Base-by-base conservation (phyloP, 192 early-diverging fungal species). In the Backusella liffmaniae region DNA sequence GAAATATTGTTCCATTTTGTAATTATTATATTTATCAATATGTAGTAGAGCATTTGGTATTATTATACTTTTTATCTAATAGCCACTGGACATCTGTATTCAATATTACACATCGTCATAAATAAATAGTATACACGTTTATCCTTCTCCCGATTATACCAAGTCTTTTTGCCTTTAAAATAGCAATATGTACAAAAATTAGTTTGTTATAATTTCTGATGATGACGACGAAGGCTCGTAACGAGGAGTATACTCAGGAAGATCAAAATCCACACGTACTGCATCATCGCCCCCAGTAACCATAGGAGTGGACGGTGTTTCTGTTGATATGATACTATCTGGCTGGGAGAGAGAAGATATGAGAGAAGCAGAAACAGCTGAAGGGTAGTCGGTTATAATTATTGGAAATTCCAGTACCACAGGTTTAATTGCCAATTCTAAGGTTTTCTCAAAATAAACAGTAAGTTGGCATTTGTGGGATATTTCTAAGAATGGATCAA, bases 191-290 rank as follows among this genome's bases (percentile, higher is more conserved):
- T 62, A 62, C 26, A 62, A 62, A 62, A 8, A 62, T 29, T 29
- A 62, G 12, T 62, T 62, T 23, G 56, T 62, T 62, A 62, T 62
- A 62, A 62, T 62, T 23, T 62, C 56, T 62, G 56, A 62, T 62
- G 56, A 29, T 62, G 66, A 67, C 5, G 36, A 69, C 10, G 67
- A 69, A 23, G 34, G 35, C 59, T 78, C 77, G 15, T 78, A 78
- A 5, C 73, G 71, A 44, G 77, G 77, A 29, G 77, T 78, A 23
- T 82, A 82, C 62, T 82, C 81, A 12, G 81, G 81, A n/a, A 82
- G 59, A 73, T 79, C 81, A 4, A 82, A 71, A 66, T 82, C 81
- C 23, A 82, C 73, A 62, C 42, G 51, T 9, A 78, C 74, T 16
- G 74, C 76, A 73, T 82, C 81, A 21, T 82, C 81, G 1, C 81